Percentiles rank a stretch among this genome's conserved stretches.
These are phyloP conservation scores for Closterium sp. DNA, from an alignment of 139 green algal species.

Conservation along the genomic window DNA sequence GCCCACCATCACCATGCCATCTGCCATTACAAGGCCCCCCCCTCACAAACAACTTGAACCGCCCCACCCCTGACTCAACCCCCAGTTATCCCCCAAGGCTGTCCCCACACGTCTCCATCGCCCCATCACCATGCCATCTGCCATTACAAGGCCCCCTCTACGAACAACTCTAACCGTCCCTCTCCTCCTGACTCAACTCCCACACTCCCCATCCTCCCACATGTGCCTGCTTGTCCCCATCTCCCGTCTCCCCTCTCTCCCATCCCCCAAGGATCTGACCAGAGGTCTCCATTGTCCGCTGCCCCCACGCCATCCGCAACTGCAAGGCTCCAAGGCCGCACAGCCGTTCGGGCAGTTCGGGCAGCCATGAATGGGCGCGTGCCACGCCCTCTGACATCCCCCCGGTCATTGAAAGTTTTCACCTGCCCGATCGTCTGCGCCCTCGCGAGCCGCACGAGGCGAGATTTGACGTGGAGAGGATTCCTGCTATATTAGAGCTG, in stretches of 20 bases:
- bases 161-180: too few species aligned
- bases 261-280: neutral
- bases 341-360: neutral
- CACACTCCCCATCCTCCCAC: too few species aligned
- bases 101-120: too few species aligned
- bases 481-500: slow-evolving; percentile 2
- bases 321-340: neutral
- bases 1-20: too few species aligned
- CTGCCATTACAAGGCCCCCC: too few species aligned
- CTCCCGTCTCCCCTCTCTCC: neutral
- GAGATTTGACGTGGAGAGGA: slow-evolving; percentile 13
- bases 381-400: slow-evolving; percentile 4
- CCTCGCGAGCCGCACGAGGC: neutral
- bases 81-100: too few species aligned
- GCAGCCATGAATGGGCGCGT: slow-evolving; percentile 31
- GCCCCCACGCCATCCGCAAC: slow-evolving; percentile 1
- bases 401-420: slow-evolving; percentile 18
- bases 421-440: neutral
- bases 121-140: too few species aligned
- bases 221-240: too few species aligned
- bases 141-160: too few species aligned
- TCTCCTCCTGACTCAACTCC: too few species aligned
- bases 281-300: neutral
- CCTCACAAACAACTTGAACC: too few species aligned
- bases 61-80: too few species aligned